Conservation (phyloP, 2,329 filamentous ascomycete genomes). For the Sporothrix mexicana region DNA sequence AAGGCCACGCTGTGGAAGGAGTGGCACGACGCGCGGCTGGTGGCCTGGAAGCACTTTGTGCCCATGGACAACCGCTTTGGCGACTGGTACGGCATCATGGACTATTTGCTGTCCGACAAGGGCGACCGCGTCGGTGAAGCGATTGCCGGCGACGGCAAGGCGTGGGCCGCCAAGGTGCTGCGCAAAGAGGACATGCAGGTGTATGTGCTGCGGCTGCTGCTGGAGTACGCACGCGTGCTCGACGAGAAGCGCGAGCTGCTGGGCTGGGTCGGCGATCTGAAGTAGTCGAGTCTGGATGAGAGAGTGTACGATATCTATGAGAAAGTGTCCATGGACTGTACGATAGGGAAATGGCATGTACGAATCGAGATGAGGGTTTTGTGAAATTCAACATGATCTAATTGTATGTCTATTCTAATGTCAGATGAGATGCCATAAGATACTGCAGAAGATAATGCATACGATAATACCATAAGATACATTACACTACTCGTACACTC, state of each 20-base stretch:
- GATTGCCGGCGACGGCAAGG: slow-evolving; percentile 69
- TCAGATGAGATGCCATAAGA: no score
- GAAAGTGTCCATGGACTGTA: no score
- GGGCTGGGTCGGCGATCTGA: slow-evolving; percentile 62
- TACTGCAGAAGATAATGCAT: no score
- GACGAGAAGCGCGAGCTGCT: slow-evolving; percentile 59
- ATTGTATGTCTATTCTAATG: no score
- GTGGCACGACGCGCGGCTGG: slow-evolving; percentile 77
- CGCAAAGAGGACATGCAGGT: slow-evolving; percentile 76
- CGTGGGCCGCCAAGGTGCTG: slow-evolving; percentile 72
- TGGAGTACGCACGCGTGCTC: slow-evolving; percentile 66
- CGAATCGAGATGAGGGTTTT: no score
- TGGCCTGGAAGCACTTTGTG: slow-evolving; percentile 81
- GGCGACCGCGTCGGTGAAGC: slow-evolving; percentile 65
- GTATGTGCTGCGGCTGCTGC: slow-evolving; percentile 68
- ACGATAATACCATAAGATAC: no score
- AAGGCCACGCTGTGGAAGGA: slow-evolving; percentile 80
- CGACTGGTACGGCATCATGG: slow-evolving; percentile 74
- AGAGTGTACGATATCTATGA: no score
- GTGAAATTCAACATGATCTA: no score
- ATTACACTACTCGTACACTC: no score
- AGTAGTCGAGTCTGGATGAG: background rate
- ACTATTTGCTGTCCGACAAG: slow-evolving; percentile 69
- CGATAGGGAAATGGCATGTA: no score
- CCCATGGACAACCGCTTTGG: slow-evolving; percentile 77